These are phyloP conservation scores for Babesia ovata DNA, from an alignment of 169 alveolate genomes.

Conservation along the genomic window DNA sequence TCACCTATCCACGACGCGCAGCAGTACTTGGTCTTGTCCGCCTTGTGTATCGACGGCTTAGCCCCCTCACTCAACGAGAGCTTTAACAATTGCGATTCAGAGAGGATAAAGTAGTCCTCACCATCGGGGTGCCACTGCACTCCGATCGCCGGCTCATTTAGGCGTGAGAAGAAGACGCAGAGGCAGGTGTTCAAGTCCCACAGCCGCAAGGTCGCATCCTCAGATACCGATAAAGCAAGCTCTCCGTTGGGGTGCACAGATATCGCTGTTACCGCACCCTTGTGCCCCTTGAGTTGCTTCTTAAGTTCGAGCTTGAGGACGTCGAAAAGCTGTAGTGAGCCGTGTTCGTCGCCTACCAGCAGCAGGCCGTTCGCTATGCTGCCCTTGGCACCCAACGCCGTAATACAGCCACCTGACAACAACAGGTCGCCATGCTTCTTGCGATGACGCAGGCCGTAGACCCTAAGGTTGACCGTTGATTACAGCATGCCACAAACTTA, in stretches of 20 bases:
- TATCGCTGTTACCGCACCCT: constrained; percentile 42
- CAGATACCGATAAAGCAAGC: constrained; percentile 44
- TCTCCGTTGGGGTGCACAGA: constrained; percentile 62
- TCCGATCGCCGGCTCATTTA: constrained; percentile 26
- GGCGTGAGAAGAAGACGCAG: constrained; percentile 53
- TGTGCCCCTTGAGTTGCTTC: constrained; percentile 60
- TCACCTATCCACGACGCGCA: constrained; percentile 30
- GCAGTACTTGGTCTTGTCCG: constrained; percentile 1
- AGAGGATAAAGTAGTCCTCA: constrained; percentile 21
- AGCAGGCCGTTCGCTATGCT: constrained; percentile 42
- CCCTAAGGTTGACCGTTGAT: constrained; percentile 11
- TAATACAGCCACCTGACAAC: constrained; percentile 61
- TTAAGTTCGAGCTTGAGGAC: constrained; percentile 25
- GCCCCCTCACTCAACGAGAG: constrained; percentile 22
- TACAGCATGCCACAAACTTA: background rate
- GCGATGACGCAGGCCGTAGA: constrained; percentile 46
- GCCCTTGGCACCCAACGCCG: constrained; percentile 48
- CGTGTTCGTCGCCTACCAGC: constrained; percentile 63
- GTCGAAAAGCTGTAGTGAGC: constrained; percentile 30
- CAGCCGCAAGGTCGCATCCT: constrained; percentile 46
- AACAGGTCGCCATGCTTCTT: constrained; percentile 66
- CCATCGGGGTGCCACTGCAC: constrained; percentile 56
- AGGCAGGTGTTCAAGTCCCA: constrained; percentile 62
- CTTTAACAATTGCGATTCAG: constrained; percentile 16
- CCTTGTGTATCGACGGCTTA: constrained; percentile 27